Evolutionary conservation across 495 filamentous ascomycete genomes (phyloP), one percentile per base, ranked within the genome.

Genomic region (Daldinia childiae): DNA sequence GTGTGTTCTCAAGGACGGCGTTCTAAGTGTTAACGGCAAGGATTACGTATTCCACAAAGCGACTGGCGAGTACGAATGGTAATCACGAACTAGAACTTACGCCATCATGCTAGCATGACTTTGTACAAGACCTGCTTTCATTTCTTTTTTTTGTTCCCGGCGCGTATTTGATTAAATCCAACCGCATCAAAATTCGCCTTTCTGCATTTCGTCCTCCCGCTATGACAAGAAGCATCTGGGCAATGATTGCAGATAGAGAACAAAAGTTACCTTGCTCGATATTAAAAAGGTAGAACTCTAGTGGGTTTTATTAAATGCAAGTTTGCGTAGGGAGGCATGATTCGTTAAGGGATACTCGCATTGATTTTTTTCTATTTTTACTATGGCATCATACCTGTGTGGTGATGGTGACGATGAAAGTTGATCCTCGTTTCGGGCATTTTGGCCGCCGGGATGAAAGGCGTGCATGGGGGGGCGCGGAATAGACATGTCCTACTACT

Each of bases 31-130:
- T 39, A 92, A 93, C 71, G 90, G 91, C 68, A 94, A 90, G 79
- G 95, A 99, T 87, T 98, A 97, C 69, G 92, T 98, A 74, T 99
- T 98, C 84, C 93, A 97, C 82, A 98, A 98, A 82, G 95, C 93
- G 17, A 91, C 89, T 30, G 95, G 95, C 62, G 96, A 98, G 80
- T 98, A 97, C 69, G 95, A 98, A 79, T 99, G 95, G 95, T 99
- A 90, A 74, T 64, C 4, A 21, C 34, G 45, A 34, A 24, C 15
- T 11, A 4, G 24, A 11, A 5, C n/a, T 55, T 41, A 48, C n/a
- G 5, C 9, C 39, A n/a, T 34, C 57, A 55, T 56, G 15, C 14
- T 24, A 19, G 19, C 63, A 39, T 30, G 19, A 59, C 56, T 19
- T 68, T 61, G 48, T 59, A 64, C 45, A 56, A 69, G 60, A 52